Conservation (phyloP, 2,329 filamentous ascomycete species). For the Fusarium palustre region DNA sequence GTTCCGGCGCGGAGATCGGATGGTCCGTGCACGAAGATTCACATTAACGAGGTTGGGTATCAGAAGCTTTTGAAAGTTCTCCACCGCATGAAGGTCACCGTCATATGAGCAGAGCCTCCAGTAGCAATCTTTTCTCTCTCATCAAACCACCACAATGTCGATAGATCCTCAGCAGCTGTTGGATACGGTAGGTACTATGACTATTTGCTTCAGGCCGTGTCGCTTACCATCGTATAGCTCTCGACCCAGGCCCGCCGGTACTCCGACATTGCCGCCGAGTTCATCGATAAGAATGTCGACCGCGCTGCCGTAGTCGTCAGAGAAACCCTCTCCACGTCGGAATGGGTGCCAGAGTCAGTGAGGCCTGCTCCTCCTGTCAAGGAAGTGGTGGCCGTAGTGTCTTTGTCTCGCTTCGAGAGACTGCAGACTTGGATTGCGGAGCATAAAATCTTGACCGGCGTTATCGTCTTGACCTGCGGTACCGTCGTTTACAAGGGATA, state of each 20-base stretch:
- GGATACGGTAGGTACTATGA: slow-evolving; percentile 71
- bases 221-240: slow-evolving; percentile 56
- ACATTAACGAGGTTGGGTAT: slow-evolving; percentile 42
- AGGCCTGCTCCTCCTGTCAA: slow-evolving; percentile 66
- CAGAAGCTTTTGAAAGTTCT: slow-evolving; percentile 42
- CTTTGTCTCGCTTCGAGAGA: slow-evolving; percentile 59
- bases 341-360: slow-evolving; percentile 79
- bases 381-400: slow-evolving; percentile 51
- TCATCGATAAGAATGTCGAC: slow-evolving; percentile 85
- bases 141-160: slow-evolving; percentile 69
- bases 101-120: slow-evolving; percentile 46
- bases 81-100: slow-evolving; percentile 47
- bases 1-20: slow-evolving; percentile 36
- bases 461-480: slow-evolving; percentile 76
- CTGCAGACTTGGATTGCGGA: slow-evolving; percentile 77
- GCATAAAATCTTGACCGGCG: slow-evolving; percentile 79
- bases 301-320: slow-evolving; percentile 77
- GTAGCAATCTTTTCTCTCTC: slow-evolving; percentile 41
- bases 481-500: slow-evolving; percentile 69
- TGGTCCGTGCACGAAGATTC: slow-evolving; percentile 41
- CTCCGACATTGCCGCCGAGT: slow-evolving; percentile 79
- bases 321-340: slow-evolving; percentile 72
- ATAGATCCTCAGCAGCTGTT: slow-evolving; percentile 83
- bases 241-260: slow-evolving; percentile 75
- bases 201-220: neutral